These are phyloP conservation scores for Xenoacremonium recifei DNA, from an alignment of 2,329 filamentous ascomycete genomes.

Conservation along the genomic window DNA sequence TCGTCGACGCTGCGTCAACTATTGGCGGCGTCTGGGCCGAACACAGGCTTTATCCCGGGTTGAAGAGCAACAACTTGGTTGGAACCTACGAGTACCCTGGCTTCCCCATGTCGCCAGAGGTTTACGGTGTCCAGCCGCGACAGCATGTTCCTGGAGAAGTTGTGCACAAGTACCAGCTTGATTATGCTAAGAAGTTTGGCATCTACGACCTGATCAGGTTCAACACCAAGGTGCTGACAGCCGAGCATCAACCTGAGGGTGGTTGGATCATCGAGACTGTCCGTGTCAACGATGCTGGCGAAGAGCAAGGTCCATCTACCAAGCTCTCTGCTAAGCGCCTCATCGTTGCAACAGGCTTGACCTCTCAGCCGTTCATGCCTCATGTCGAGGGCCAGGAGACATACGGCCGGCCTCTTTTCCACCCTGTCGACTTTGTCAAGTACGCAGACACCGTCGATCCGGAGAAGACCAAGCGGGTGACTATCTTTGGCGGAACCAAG, in stretches of 20 bases:
- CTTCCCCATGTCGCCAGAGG: slow-evolving; percentile 55
- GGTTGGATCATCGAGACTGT: slow-evolving; percentile 20
- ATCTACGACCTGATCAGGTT: slow-evolving; percentile 49
- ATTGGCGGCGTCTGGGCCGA: slow-evolving; percentile 62
- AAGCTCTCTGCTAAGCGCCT: slow-evolving; percentile 37
- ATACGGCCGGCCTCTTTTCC: slow-evolving; percentile 41
- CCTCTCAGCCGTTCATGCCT: slow-evolving; percentile 43
- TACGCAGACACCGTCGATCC: slow-evolving; percentile 30
- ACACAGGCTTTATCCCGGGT: slow-evolving; percentile 56
- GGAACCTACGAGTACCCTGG: slow-evolving; percentile 64
- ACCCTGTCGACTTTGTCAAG: slow-evolving; percentile 40
- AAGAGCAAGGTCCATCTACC: not conserved
- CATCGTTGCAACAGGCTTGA: slow-evolving; percentile 51
- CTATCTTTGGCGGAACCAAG: slow-evolving; percentile 56
- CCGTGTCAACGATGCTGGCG: not conserved
- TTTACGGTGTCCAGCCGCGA: slow-evolving; percentile 36
- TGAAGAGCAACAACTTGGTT: slow-evolving; percentile 63
- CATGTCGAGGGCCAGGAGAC: slow-evolving; percentile 33
- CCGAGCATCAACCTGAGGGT: slow-evolving; percentile 23
- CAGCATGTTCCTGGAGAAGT: slow-evolving; percentile 35
- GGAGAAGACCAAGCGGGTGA: slow-evolving; percentile 31
- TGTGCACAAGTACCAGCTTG: slow-evolving; percentile 36
- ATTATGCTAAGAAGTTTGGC: slow-evolving; percentile 43
- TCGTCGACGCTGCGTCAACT: slow-evolving; percentile 50
- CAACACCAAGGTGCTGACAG: slow-evolving; percentile 46